A percentile compares a stretch with the other conserved stretches of the same genome.
phyloP scores from a whole-genome alignment of 106 monocot genomes.

The Dendrobium catenatum region DNA sequence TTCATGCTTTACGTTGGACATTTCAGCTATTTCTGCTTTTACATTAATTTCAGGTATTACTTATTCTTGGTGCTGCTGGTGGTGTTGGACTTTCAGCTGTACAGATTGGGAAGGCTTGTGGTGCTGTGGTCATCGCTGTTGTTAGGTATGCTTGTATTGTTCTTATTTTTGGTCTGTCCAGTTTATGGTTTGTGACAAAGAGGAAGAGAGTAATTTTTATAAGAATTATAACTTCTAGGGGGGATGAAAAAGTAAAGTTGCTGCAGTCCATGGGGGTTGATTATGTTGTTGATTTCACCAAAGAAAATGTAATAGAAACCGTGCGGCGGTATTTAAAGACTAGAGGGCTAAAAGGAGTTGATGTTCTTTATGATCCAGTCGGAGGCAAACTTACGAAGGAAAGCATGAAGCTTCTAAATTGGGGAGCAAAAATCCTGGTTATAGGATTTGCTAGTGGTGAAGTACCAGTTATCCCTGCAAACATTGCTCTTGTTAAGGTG shows the following conservation, averaged over 20 bases:
- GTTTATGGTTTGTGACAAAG: background rate
- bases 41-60: conserved; percentile 62
- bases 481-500: conserved; percentile 99
- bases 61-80: conserved; percentile 98
- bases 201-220: background rate
- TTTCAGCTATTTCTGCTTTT: background rate
- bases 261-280: conserved; percentile 78
- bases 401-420: conserved; percentile 84
- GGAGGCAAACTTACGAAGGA: conserved; percentile 82
- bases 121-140: conserved; percentile 90
- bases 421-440: conserved; percentile 93
- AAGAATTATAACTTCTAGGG: conserved; percentile 49
- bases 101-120: conserved; percentile 94
- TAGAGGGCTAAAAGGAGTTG: conserved; percentile 77
- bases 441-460: conserved; percentile 99
- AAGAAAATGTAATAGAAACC: conserved; percentile 56
- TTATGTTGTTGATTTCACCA: conserved; percentile 67
- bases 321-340: conserved; percentile 67
- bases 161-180: background rate
- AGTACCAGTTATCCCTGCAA: conserved; percentile 91
- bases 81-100: conserved; percentile 95
- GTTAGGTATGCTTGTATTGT: conserved; percentile 54
- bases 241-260: conserved; percentile 61
- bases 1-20: background rate
- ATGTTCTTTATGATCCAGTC: conserved; percentile 97